These are phyloP conservation scores for Xylogone sp. DNA, from an alignment of 2,329 filamentous ascomycete genomes.

Conservation along the genomic window DNA sequence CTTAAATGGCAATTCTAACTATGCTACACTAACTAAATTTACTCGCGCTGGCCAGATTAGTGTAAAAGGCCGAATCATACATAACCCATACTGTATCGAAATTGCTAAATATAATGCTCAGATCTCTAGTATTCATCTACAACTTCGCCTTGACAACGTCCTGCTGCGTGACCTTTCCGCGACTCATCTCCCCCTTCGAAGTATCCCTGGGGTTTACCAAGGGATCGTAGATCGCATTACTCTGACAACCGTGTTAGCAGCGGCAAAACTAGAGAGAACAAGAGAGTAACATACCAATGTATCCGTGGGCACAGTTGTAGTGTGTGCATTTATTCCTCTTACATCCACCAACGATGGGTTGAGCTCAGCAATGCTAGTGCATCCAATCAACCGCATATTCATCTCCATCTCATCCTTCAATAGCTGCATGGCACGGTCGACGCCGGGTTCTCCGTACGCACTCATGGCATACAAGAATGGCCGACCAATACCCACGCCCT, in stretches of 20 bases:
- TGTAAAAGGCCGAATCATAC: too few relatives aligned
- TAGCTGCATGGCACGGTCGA: conserved; percentile 87
- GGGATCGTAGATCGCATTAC: conserved; percentile 37
- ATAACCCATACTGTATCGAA: neutral
- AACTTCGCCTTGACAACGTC: conserved; percentile 48
- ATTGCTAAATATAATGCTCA: neutral
- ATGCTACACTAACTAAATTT: too few relatives aligned
- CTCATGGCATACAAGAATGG: conserved; percentile 97
- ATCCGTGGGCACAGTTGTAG: conserved; percentile 56
- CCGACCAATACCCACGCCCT: conserved; percentile 84
- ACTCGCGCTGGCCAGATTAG: too few relatives aligned
- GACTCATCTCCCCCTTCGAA: too few relatives aligned
- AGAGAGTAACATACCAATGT: conserved; percentile 37
- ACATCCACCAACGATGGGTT: conserved; percentile 78
- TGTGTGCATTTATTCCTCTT: conserved; percentile 62
- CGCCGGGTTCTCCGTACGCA: conserved; percentile 80
- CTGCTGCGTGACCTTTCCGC: neutral
- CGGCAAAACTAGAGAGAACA: conserved; percentile 4
- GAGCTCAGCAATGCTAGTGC: conserved; percentile 68
- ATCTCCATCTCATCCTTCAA: conserved; percentile 97
- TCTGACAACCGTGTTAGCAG: conserved; percentile 14
- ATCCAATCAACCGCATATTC: conserved; percentile 95
- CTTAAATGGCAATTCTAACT: too few relatives aligned
- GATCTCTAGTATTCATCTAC: conserved; percentile 17
- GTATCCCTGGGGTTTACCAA: conserved; percentile 40